Base-by-base conservation (phyloP, 192 early-diverging fungal species). In the Podila clonocystis region DNA sequence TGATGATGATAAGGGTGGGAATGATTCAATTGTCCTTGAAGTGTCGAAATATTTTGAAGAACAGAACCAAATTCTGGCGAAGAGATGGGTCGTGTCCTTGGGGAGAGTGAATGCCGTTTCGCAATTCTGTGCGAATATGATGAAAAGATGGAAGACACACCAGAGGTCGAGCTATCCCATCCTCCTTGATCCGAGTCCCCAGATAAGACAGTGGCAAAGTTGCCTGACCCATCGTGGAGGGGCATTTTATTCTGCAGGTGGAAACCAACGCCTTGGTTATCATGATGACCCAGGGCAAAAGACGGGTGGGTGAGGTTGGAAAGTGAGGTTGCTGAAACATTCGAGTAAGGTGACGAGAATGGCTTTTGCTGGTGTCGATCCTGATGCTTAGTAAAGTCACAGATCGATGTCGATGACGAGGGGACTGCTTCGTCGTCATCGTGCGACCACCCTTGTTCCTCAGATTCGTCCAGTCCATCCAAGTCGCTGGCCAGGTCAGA, bases 191-290 rank as follows among this genome's bases (percentile, higher is more conserved):
- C 72, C 11, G 72, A 73, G 13, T 73, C 72, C 28, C 45, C 50
- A 45, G 66, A 41, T 2, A 33, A 8, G 2, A 34, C 33, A 4
- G 15, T 7, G 3, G 8, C 17, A 70, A 76, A 76, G 26, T 76
- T 70, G 12, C 74, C 74, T 24, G 74, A 69, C 29, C 74, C 74
- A n/a, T 76, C 74, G 19, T 76, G 74, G 62, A 76, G 61, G 20
- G 65, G 74, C 74, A 76, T 69, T 19, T 65, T 67, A 58, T 55
- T 66, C 24, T 70, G 74, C n/a, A 38, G 4, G 1, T 50, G 26
- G 31, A 22, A 60, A 5, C 24, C 45, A 8, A 5, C 45, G 8
- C 24, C 63, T 45, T 12, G 34, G 67, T n/a, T 50, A 13, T 38
- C 22, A n/a, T 29, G 24, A 30, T 48, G 41, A 45, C 45, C 68